Conservation (phyloP, 257 asterid genomes). For the Parsonsia alboflavescens region DNA sequence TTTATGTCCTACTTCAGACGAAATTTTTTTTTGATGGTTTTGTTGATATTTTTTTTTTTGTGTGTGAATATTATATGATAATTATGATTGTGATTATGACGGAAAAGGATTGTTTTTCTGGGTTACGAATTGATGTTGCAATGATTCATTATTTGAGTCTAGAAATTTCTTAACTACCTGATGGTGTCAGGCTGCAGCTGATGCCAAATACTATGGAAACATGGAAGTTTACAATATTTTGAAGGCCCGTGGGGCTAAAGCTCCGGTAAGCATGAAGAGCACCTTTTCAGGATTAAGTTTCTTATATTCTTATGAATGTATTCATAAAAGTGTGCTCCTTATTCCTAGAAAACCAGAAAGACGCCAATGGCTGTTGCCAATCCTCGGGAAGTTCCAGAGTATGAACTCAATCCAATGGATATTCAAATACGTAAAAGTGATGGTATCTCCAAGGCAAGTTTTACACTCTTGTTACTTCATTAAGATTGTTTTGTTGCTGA, state of each 20-base stretch:
- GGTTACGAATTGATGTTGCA: background rate
- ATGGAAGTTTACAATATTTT: constrained; percentile 64
- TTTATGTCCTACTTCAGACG: background rate
- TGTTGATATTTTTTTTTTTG: no score
- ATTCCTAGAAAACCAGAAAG: constrained; percentile 82
- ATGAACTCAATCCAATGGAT: constrained; percentile 88
- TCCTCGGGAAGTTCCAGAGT: constrained; percentile 98
- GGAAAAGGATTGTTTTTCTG: background rate
- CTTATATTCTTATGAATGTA: constrained; percentile 13
- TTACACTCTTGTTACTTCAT: constrained; percentile 11
- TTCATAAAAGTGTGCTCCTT: constrained; percentile 27
- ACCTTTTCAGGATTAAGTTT: background rate
- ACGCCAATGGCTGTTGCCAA: constrained; percentile 93
- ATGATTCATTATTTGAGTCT: background rate
- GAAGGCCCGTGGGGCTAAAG: constrained; percentile 94
- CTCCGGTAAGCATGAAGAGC: constrained; percentile 50
- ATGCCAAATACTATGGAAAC: constrained; percentile 94
- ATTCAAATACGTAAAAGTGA: constrained; percentile 88
- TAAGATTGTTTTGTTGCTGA: background rate
- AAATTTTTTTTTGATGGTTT: background rate
- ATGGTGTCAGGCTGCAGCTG: constrained; percentile 83
- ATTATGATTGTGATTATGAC: background rate
- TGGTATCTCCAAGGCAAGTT: constrained; percentile 80
- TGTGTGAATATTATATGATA: background rate
- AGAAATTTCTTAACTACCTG: constrained; percentile 3